Evolutionary conservation across 768 basidiomycete genomes (phyloP).

Genomic region (Gautieria morchelliformis): DNA sequence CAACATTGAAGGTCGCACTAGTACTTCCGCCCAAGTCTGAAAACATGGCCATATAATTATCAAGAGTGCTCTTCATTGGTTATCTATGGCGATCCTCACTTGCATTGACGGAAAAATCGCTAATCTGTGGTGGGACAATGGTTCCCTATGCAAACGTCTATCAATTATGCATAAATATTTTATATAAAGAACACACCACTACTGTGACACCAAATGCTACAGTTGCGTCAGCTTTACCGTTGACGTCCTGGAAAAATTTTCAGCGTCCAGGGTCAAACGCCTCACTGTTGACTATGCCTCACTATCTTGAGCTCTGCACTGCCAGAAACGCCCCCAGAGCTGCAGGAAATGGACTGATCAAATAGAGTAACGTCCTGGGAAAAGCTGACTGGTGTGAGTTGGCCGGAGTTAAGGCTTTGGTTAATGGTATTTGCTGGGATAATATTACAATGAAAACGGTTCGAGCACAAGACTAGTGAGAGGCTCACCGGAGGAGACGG

Average conservation of each 20-base stretch:
- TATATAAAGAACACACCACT: constrained; percentile 11
- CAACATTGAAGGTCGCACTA: background rate
- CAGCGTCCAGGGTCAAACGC: no score
- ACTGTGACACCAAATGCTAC: constrained; percentile 18
- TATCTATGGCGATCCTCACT: constrained; percentile 18
- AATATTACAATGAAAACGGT: no score
- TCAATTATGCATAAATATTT: background rate
- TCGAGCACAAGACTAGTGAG: no score
- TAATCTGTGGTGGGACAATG: constrained; percentile 33
- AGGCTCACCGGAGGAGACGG: no score
- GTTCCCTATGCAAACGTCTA: constrained; percentile 22
- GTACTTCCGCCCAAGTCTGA: background rate
- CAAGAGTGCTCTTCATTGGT: no score
- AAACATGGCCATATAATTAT: no score
- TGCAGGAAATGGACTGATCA: constrained; percentile 14
- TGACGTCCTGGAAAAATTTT: constrained; percentile 5
- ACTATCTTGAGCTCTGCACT: constrained; percentile 13
- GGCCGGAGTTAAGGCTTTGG: constrained; percentile 4
- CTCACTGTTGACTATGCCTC: background rate
- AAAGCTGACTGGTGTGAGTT: constrained; percentile 13
- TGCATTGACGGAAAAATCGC: constrained; percentile 25
- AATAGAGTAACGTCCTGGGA: constrained; percentile 15
- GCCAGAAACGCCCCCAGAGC: constrained; percentile 7
- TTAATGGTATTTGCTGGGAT: constrained; percentile 11
- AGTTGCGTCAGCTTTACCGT: constrained; percentile 25